phyloP scores from a whole-genome alignment of 2,329 filamentous ascomycete genomes.

The Epichloe baconii region DNA sequence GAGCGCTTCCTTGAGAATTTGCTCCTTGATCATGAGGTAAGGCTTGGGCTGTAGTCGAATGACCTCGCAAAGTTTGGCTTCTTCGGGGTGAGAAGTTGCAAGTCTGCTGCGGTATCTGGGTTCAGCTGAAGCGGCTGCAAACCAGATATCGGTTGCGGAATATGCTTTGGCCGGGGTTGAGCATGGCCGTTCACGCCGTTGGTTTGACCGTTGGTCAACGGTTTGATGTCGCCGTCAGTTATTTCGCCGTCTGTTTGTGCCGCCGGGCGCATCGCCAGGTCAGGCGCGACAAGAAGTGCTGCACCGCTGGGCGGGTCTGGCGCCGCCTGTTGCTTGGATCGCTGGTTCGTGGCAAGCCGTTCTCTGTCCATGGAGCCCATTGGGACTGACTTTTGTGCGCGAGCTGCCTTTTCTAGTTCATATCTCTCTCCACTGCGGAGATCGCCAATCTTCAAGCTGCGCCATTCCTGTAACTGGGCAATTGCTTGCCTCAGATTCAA shows the following conservation, averaged over 20 bases:
- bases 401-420: slow-evolving; percentile 70
- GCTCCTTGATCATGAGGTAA: slow-evolving; percentile 88
- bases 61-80: slow-evolving; percentile 73
- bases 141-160: slow-evolving; percentile 44
- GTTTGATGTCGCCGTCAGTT: slow-evolving; percentile 32
- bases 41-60: slow-evolving; percentile 84
- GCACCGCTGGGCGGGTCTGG: slow-evolving; percentile 64
- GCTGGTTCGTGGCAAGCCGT: slow-evolving; percentile 56
- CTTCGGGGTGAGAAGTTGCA: slow-evolving; percentile 79
- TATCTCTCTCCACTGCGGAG: slow-evolving; percentile 83
- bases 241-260: slow-evolving; percentile 20
- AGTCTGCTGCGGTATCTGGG: slow-evolving; percentile 64
- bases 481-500: slow-evolving; percentile 86
- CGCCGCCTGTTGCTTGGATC: slow-evolving; percentile 51
- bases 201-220: too few relatives aligned
- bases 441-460: slow-evolving; percentile 69
- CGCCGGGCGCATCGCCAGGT: slow-evolving; percentile 51
- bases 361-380: slow-evolving; percentile 78
- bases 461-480: slow-evolving; percentile 84
- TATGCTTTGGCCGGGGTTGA: slow-evolving; percentile 35
- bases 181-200: slow-evolving; percentile 24
- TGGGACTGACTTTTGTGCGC: slow-evolving; percentile 56
- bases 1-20: slow-evolving; percentile 78
- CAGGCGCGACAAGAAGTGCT: slow-evolving; percentile 63
- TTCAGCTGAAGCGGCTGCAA: slow-evolving; percentile 53